Base-by-base conservation (phyloP, 495 filamentous ascomycete species). In the Extremus antarcticus region DNA sequence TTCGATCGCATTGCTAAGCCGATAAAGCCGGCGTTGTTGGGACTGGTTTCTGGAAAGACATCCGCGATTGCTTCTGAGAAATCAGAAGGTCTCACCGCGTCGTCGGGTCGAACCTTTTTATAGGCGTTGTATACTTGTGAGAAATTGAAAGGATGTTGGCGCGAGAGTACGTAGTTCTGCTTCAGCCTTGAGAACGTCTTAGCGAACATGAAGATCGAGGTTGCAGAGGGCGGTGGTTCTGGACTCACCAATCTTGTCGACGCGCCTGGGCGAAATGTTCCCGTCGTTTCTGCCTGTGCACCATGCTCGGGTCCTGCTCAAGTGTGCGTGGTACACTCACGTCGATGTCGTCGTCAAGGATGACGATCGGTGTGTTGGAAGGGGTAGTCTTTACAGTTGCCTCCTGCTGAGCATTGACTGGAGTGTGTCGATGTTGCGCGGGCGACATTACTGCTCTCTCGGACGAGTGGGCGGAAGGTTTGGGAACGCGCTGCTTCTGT, bases 321-420 rank as follows among this genome's bases (percentile, higher is more conserved):
- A 54, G 22, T 15, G 52, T 16, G 32, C 57, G 25, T 3, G 57
- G 57, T 10, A 59, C 57, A 25, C 25, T 41, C 43, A 54, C 23
- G 23, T 54, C 56, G 40, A 58, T 58, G 4, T 55, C 57, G 1
- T 59, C 57, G 15, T 45, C 23, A 20, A 15, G 39, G 41, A 15
- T 17, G 4, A 38, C 19, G 23, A 23, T 40, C 35, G 53, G 8
- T 35, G 7, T 13, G n/a, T 45, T 45, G 8, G 19, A 3, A 7
- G 15, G 56, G n/a, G 56, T 53, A 24, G 49, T 43, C 43, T 50
- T 49, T 10, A 58, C 32, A 43, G 48, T 23, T 35, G 29, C 13
- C 7, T 35, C 29, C n/a, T n/a, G n/a, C n/a, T n/a, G n/a, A n/a
- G n/a, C n/a, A n/a, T n/a, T n/a, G n/a, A n/a, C n/a, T n/a, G n/a